Evolutionary conservation across 2,329 filamentous ascomycete genomes (phyloP), one percentile per base, ranked within the genome.

Genomic region (Paraphaeosphaeria minitans): DNA sequence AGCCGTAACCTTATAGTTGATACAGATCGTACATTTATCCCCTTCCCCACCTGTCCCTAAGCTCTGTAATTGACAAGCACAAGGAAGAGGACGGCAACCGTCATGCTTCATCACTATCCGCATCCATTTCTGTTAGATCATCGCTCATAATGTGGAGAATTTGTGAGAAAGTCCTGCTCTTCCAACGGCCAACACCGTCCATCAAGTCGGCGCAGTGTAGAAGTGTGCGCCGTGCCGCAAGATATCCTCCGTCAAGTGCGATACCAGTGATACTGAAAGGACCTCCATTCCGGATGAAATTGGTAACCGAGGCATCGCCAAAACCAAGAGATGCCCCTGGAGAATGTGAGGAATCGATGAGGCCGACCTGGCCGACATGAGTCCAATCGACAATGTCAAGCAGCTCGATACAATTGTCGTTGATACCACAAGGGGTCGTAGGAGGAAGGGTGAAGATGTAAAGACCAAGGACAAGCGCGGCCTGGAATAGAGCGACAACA

Each of bases 111-210:
- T 66, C 66, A 35, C 64, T 65, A 55, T 69, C 65, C n/a, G 39
- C 56, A 14, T 73, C 71, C 41, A 67, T 63, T 55, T 80, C 78
- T 24, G 78, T 77, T 43, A 80, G 62, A 58, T 79, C 77, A 72
- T 84, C 82, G 64, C 82, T 83, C 83, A 85, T 84, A 29, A 84
- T 84, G 62, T 83, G 80, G 50, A 84, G 66, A 52, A 84, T 81
- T 62, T 83, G 79, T 3, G 78, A 81, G 62, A 83, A 82, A 2
- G 81, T 82, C 56, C 79, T 75, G 45, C 80, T 78, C 61, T 80
- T 82, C 81, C 82, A 83, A 37, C 81, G 78, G 14, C 81, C 82
- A 52, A 83, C 80, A 42, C 83, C 82, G 56, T 84, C 82, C 68
- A 85, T 77, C 14, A 84, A 71, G 43, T 80, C 78, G 3, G 82